Evolutionary conservation across 2,329 filamentous ascomycete species (phyloP).

Genomic region (Rachicladosporium sp.): DNA sequence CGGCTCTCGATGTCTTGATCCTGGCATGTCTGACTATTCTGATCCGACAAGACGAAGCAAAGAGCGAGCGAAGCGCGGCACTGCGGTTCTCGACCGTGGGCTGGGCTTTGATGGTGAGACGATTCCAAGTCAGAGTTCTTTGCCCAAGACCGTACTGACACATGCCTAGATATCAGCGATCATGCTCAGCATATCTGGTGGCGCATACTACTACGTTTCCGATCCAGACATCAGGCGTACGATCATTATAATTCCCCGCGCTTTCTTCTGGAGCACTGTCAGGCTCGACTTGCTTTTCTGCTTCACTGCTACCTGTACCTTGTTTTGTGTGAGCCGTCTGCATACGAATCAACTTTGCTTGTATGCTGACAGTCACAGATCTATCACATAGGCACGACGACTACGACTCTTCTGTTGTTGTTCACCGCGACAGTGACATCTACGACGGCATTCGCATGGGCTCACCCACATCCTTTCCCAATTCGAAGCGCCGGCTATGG

Average conservation of each 20-base stretch:
- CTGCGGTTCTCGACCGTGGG: slow-evolving; percentile 14
- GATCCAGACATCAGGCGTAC: slow-evolving; percentile 26
- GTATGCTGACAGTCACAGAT: slow-evolving; percentile 22
- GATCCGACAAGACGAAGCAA: slow-evolving; percentile 9
- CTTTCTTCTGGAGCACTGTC: slow-evolving; percentile 26
- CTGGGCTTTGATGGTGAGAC: slow-evolving; percentile 17
- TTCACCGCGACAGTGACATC: slow-evolving; percentile 24
- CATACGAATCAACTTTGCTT: no score
- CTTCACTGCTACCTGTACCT: slow-evolving; percentile 15
- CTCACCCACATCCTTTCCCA: slow-evolving; percentile 20
- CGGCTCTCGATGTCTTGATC: slow-evolving; percentile 31
- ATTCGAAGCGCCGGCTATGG: slow-evolving; percentile 11
- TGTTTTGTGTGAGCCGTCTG: slow-evolving; percentile 18
- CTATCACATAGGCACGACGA: slow-evolving; percentile 26
- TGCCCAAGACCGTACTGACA: no score
- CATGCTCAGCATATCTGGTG: slow-evolving; percentile 7
- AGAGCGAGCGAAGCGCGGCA: slow-evolving; percentile 5
- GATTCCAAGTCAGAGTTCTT: no score
- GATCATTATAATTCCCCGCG: slow-evolving; percentile 24
- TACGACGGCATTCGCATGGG: slow-evolving; percentile 22
- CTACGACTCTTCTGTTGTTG: slow-evolving; percentile 28
- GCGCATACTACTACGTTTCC: slow-evolving; percentile 24
- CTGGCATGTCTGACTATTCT: slow-evolving; percentile 22
- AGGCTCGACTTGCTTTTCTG: slow-evolving; percentile 16
- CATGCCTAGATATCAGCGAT: no score